Conservation (phyloP, 495 filamentous ascomycete genomes). For the Penicillium salamii region DNA sequence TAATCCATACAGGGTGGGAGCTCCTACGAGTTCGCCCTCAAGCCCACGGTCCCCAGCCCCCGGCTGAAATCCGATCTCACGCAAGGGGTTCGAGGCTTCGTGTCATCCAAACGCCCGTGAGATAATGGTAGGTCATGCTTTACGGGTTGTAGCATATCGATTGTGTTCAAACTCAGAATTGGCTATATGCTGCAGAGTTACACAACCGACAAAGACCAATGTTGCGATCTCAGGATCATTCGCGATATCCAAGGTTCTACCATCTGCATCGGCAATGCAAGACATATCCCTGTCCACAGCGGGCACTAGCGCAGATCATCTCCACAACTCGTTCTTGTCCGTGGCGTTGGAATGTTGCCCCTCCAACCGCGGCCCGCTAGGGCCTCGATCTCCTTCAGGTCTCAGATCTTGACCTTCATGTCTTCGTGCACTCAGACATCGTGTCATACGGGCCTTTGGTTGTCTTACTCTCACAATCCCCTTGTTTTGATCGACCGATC, state of each 20-base stretch:
- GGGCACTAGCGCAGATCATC: conserved; percentile 15
- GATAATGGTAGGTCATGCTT: too few relatives aligned
- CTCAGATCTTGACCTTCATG: background rate
- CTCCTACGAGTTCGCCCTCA: background rate
- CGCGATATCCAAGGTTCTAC: background rate
- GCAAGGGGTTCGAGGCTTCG: conserved; percentile 27
- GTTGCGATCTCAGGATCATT: too few relatives aligned
- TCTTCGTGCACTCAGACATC: conserved; percentile 1
- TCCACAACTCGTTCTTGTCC: background rate
- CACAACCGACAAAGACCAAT: background rate
- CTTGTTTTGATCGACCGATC: background rate
- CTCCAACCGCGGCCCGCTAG: conserved; percentile 13
- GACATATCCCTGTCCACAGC: conserved; percentile 19
- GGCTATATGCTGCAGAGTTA: too few relatives aligned
- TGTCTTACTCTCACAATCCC: background rate
- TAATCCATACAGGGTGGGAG: too few relatives aligned
- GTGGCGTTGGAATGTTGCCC: conserved; percentile 13
- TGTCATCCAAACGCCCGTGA: background rate
- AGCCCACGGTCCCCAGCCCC: background rate
- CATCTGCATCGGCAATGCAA: conserved; percentile 15
- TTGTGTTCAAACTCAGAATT: too few relatives aligned
- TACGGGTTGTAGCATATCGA: too few relatives aligned
- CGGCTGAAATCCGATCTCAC: conserved; percentile 11
- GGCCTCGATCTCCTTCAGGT: conserved; percentile 6
- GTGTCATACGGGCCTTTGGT: background rate